Evolutionary conservation across 345 rosid genomes (phyloP).

Genomic region (Eucalyptus rudis): DNA sequence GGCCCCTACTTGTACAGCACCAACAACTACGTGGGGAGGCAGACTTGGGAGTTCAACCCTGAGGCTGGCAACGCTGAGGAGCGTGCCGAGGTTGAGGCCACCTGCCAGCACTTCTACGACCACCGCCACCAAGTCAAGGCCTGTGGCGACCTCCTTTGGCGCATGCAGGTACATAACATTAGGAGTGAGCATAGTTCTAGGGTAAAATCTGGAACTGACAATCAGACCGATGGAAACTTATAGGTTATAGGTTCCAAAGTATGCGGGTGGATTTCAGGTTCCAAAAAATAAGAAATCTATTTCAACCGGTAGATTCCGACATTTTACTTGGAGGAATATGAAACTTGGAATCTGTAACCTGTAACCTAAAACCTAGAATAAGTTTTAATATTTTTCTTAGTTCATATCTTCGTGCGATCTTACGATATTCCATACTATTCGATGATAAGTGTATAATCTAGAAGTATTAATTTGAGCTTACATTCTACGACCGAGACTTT

Average conservation of each 20-base stretch:
- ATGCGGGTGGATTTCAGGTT: accelerated
- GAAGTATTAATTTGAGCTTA: background rate
- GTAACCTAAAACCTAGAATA: too few species aligned
- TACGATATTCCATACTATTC: too few species aligned
- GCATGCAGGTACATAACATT: background rate
- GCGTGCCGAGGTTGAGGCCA: background rate
- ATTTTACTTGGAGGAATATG: too few species aligned
- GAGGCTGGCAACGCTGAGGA: background rate
- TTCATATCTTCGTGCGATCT: too few species aligned
- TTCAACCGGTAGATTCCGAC: accelerated
- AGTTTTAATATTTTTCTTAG: too few species aligned
- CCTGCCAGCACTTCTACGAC: slow-evolving; percentile 3
- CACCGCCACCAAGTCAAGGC: background rate
- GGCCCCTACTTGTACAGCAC: slow-evolving; percentile 4
- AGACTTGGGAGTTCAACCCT: slow-evolving; percentile 10
- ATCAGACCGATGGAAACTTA: too few species aligned
- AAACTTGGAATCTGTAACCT: too few species aligned
- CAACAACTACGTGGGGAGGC: slow-evolving; percentile 3
- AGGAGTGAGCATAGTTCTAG: background rate
- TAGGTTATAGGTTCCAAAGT: too few species aligned
- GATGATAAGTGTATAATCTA: too few species aligned
- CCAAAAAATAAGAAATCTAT: too few species aligned
- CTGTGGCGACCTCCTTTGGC: slow-evolving; percentile 8
- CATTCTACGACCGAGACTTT: too few species aligned
- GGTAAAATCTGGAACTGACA: too few species aligned